Evolutionary conservation across 2,329 filamentous ascomycete species (phyloP).

Genomic region (Whalleya microplaca): DNA sequence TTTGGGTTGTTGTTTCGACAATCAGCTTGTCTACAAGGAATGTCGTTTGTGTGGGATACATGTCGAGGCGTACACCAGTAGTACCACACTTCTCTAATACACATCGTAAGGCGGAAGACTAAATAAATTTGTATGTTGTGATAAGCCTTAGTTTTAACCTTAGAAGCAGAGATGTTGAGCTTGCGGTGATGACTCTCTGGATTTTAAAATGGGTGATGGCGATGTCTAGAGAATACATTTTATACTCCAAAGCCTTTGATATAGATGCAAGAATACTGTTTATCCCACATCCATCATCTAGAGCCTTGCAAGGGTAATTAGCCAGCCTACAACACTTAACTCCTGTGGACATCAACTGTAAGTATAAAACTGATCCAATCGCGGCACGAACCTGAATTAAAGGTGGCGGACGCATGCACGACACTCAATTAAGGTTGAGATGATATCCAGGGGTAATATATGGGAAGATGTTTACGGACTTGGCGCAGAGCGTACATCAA

Average conservation of each 20-base stretch:
- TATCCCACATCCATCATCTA: too few relatives aligned
- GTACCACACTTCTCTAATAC: background rate
- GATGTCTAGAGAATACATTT: background rate
- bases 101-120: background rate
- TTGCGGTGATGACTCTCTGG: background rate
- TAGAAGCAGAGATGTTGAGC: background rate
- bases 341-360: too few relatives aligned
- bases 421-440: background rate
- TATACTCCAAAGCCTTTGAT: background rate
- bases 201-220: background rate
- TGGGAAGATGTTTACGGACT: too few relatives aligned
- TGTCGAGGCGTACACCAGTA: conserved; percentile 1
- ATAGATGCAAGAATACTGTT: background rate
- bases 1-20: background rate
- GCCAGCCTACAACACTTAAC: too few relatives aligned
- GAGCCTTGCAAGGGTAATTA: too few relatives aligned
- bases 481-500: too few relatives aligned
- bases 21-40: background rate
- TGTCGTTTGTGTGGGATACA: conserved; percentile 1
- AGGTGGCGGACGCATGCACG: background rate
- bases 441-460: background rate
- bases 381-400: background rate
- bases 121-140: background rate
- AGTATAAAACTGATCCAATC: too few relatives aligned
- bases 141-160: background rate